phyloP scores from a whole-genome alignment of 169 alveolate species.

The Theileria parva region DNA sequence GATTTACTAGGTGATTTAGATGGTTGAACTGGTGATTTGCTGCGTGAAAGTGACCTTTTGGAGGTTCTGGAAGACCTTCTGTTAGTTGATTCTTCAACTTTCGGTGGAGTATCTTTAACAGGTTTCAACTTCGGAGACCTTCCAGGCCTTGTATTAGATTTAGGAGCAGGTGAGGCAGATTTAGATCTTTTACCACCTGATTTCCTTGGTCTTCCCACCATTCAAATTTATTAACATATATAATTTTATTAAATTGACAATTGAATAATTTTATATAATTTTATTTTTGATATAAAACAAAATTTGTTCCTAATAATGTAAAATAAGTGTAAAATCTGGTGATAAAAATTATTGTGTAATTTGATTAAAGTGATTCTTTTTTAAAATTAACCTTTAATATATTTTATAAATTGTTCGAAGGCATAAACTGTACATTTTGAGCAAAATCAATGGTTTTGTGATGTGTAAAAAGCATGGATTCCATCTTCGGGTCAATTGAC shows the following conservation, averaged over 20 bases:
- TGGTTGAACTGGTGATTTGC: neutral
- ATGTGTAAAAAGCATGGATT: constrained; percentile 17
- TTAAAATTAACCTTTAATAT: too few relatives aligned
- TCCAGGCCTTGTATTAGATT: neutral
- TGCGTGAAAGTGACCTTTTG: neutral
- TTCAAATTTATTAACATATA: neutral
- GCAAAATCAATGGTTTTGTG: constrained; percentile 13
- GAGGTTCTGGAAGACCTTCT: neutral
- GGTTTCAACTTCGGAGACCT: neutral
- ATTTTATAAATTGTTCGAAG: neutral
- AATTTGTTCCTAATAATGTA: neutral
- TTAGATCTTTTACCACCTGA: neutral
- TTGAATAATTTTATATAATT: too few relatives aligned
- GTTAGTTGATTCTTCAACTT: neutral
- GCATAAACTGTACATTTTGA: neutral
- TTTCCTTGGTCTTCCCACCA: neutral
- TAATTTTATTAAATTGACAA: neutral
- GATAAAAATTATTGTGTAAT: neutral
- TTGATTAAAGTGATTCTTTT: neutral
- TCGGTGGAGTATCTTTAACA: neutral
- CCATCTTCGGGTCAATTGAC: constrained; percentile 26
- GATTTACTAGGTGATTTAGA: neutral
- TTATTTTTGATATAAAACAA: neutral
- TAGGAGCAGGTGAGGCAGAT: neutral
- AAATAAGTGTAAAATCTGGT: neutral